Conservation (phyloP, 306 rosid genomes). For the Rosa persica region DNA sequence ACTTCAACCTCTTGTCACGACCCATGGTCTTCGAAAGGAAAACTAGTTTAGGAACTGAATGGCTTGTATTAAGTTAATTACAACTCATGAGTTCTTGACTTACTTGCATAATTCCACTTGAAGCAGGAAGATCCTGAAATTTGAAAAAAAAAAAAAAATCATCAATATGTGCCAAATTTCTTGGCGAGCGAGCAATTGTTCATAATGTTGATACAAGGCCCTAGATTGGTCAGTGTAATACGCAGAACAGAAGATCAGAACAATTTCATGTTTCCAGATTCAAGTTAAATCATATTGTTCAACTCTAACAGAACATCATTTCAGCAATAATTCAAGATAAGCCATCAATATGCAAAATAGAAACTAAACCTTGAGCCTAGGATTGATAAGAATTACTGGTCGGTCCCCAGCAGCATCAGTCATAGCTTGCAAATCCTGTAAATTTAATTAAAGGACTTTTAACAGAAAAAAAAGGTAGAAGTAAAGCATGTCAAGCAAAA, state of each 20-base stretch:
- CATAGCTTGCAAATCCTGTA: slow-evolving; percentile 89
- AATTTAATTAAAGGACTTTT: slow-evolving; percentile 32
- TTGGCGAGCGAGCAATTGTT: not conserved
- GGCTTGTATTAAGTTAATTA: slow-evolving; percentile 21
- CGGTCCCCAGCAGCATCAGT: slow-evolving; percentile 83
- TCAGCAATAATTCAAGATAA: not conserved
- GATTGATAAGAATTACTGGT: slow-evolving; percentile 80
- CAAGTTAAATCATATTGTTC: not conserved
- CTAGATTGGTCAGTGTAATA: not conserved
- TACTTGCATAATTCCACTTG: slow-evolving; percentile 97
- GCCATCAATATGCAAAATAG: not conserved
- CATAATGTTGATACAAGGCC: slow-evolving; percentile 6
- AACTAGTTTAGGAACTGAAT: slow-evolving; percentile 21
- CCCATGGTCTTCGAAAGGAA: slow-evolving; percentile 77
- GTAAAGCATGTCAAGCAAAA: slow-evolving; percentile 19
- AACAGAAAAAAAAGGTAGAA: slow-evolving; percentile 10
- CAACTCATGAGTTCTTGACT: slow-evolving; percentile 40
- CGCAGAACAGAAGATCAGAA: not conserved
- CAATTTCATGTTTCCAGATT: not conserved
- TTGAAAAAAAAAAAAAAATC: slow-evolving; percentile 16
- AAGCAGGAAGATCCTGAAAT: slow-evolving; percentile 88
- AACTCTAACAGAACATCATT: not conserved
- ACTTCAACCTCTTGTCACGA: slow-evolving; percentile 78
- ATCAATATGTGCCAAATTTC: not conserved
- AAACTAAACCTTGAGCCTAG: slow-evolving; percentile 76